A percentile compares a stretch with the other conserved stretches of the same genome.
Evolutionary conservation across 257 asterid species (phyloP).

Genomic region (Orobanche coerulescens): DNA sequence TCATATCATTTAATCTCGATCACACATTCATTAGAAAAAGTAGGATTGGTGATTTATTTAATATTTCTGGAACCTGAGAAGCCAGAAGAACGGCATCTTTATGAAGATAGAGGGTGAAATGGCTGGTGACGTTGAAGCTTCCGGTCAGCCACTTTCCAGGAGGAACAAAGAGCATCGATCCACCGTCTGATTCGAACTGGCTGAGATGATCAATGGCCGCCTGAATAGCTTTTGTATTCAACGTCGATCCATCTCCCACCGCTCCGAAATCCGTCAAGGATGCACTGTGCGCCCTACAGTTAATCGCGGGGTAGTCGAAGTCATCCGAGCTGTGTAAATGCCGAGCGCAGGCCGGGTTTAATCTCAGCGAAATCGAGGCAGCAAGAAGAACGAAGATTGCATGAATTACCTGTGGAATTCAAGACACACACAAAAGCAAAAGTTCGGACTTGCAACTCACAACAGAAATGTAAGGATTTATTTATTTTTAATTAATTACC

Average conservation of each 20-base stretch:
- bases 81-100: constrained; percentile 77
- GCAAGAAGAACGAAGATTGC: constrained; percentile 20
- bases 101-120: constrained; percentile 73
- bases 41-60: no score
- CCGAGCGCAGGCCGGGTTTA: constrained; percentile 27
- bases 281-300: constrained; percentile 54
- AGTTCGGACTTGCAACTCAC: no score
- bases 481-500: background rate
- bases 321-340: constrained; percentile 20
- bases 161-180: constrained; percentile 75
- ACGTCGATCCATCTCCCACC: constrained; percentile 80
- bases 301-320: constrained; percentile 45
- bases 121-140: constrained; percentile 80
- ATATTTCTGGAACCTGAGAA: constrained; percentile 46
- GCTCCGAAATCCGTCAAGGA: constrained; percentile 80
- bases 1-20: no score
- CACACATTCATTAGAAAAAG: no score
- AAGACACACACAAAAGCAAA: background rate
- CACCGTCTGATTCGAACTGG: constrained; percentile 57
- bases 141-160: constrained; percentile 91
- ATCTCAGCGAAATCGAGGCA: constrained; percentile 32
- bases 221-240: constrained; percentile 61
- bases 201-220: constrained; percentile 56
- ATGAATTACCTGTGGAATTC: background rate
- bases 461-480: background rate